Conservation (phyloP, 129 eudicot species). For the Centella asiatica region DNA sequence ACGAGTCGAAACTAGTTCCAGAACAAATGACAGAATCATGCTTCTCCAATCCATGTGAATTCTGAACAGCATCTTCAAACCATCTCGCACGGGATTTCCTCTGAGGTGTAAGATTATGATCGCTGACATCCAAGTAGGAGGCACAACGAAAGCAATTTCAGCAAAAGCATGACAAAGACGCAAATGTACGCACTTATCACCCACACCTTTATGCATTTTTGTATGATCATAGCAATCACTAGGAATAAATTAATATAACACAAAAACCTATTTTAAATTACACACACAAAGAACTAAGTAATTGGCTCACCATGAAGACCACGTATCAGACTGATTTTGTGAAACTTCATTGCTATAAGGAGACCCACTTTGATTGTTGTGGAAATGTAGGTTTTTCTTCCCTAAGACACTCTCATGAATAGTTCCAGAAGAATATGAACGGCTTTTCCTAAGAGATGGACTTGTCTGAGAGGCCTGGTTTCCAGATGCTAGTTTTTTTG, state of each 20-base stretch:
- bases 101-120: conserved; percentile 66
- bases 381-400: conserved; percentile 23
- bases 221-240: background rate
- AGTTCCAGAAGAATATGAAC: conserved; percentile 74
- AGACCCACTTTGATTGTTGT: conserved; percentile 41
- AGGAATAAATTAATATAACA: background rate
- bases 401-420: conserved; percentile 37
- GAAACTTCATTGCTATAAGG: conserved; percentile 59
- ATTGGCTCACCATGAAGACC: conserved; percentile 46
- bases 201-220: background rate
- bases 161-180: background rate
- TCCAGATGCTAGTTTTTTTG: conserved; percentile 36
- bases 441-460: conserved; percentile 70
- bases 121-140: conserved; percentile 26
- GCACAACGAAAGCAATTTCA: conserved; percentile 7
- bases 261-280: background rate
- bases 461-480: conserved; percentile 23
- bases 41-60: conserved; percentile 29
- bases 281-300: conserved; percentile 1
- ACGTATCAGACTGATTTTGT: conserved; percentile 38
- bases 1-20: conserved; percentile 31
- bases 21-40: conserved; percentile 15
- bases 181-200: background rate
- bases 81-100: conserved; percentile 45
- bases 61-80: conserved; percentile 22